phyloP scores from a whole-genome alignment of 106 monocot genomes.

The Dendrobium chrysotoxum region DNA sequence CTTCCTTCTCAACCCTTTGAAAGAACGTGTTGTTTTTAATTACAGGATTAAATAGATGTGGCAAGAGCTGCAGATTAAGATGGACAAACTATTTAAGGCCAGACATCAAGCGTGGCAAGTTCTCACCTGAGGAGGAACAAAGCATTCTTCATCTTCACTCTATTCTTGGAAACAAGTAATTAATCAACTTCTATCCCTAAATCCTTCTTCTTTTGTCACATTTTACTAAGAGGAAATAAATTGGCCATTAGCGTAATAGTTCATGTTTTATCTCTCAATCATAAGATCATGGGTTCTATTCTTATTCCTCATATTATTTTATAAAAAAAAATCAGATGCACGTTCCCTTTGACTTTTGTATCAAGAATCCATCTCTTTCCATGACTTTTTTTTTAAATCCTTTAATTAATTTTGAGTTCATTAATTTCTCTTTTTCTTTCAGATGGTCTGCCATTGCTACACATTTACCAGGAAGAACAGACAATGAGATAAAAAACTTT shows the following conservation, averaged over 20 bases:
- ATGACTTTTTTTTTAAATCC: not conserved
- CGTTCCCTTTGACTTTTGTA: too few relatives aligned
- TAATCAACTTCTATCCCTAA: not conserved
- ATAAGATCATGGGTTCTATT: too few relatives aligned
- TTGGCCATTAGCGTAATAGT: too few relatives aligned
- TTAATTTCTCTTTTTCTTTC: too few relatives aligned
- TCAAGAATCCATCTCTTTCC: not conserved
- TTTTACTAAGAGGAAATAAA: too few relatives aligned
- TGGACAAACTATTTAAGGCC: constrained; percentile 70
- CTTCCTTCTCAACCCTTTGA: not conserved
- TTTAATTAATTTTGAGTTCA: too few relatives aligned
- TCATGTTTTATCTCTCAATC: too few relatives aligned
- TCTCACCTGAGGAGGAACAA: constrained; percentile 56
- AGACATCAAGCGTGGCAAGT: constrained; percentile 65
- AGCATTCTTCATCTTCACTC: constrained; percentile 55
- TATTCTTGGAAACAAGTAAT: constrained; percentile 55
- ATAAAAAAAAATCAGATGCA: too few relatives aligned
- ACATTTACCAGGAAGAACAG: constrained; percentile 79
- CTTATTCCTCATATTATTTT: too few relatives aligned
- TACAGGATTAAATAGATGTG: constrained; percentile 55
- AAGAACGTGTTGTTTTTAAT: not conserved
- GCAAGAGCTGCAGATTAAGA: constrained; percentile 64
- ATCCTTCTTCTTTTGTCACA: too few relatives aligned
- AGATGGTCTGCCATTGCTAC: constrained; percentile 91
- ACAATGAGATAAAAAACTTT: constrained; percentile 95